Base-by-base conservation (phyloP, 1,284 basidiomycete genomes). In the Pseudozyma sp. region DNA sequence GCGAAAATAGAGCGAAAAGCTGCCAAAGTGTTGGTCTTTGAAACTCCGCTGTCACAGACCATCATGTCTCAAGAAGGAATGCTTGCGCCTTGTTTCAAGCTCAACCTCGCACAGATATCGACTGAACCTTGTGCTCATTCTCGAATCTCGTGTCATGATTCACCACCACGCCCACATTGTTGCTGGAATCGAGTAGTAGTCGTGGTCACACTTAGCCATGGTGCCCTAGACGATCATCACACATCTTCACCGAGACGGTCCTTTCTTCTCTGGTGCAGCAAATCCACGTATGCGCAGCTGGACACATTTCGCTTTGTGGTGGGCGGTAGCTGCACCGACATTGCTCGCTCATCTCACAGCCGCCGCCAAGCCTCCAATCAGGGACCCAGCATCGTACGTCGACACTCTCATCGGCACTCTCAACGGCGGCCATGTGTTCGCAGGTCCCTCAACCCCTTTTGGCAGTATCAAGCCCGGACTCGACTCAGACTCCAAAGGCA, bases 341-440 rank as follows among this genome's bases (percentile, higher is more conserved):
- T 1, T n/a, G 9, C 21, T 16, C n/a, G 4, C 25, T 38, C 21
- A 21, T 43, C 14, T n/a, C 14, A n/a, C 31, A 5, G 13, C 42
- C 11, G 59, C 49, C 5, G 58, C 58, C 11, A 49, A 12, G 4
- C n/a, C 43, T 16, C 45, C 21, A 8, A 39, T 13, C 34, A 58
- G 31, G 11, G 68, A 71, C 40, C 68, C 59, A 3, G 51, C 68
- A 2, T 52, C 52, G 11, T 70, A 65, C 19, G 68, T 75, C 36
- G 45, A 70, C 2, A 43, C 57, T 2, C 50, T 70, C 35, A 75
- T 75, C 35, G 71, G 71, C 49, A 75, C 71, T 2, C 25, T 70
- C 19, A 54, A 61, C 35, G 71, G 67, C n/a, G 71, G 71, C 35
- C 64, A 75, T 19, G 71, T 75, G 44, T 75, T 70, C 13, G 35